These are phyloP conservation scores for Puccinia coronata DNA, from an alignment of 1,284 basidiomycete species.

Conservation along the genomic window DNA sequence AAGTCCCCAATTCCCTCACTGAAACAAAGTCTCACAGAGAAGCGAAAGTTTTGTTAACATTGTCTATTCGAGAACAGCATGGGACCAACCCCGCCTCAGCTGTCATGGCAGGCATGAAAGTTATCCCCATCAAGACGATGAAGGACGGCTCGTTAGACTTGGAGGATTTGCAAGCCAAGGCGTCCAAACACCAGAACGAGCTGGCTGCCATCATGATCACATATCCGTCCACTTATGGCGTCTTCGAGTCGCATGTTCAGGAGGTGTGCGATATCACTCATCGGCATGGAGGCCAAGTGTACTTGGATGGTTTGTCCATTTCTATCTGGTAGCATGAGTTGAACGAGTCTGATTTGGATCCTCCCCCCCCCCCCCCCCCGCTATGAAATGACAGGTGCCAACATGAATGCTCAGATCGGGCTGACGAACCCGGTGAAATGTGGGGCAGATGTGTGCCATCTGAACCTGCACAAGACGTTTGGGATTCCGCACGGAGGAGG, in stretches of 20 bases:
- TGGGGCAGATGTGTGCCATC: conserved; percentile 94
- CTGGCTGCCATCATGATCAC: conserved; percentile 98
- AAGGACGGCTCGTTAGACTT: conserved; percentile 86
- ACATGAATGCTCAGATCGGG: conserved; percentile 93
- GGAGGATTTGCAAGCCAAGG: conserved; percentile 79
- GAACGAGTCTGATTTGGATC: background rate
- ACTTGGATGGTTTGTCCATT: conserved; percentile 73
- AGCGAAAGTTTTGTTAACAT: too few species aligned
- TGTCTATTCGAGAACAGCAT: too few species aligned
- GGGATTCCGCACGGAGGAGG: conserved; percentile 97
- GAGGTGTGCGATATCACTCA: conserved; percentile 91
- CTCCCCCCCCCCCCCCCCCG: too few species aligned
- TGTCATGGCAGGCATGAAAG: conserved; percentile 94
- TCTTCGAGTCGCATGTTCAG: conserved; percentile 89
- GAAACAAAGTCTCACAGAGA: too few species aligned
- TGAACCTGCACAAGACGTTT: conserved; percentile 97
- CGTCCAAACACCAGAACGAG: conserved; percentile 84
- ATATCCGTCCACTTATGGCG: conserved; percentile 94
- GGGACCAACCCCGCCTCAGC: conserved; percentile 66
- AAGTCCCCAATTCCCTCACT: too few species aligned
- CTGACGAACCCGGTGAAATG: conserved; percentile 92
- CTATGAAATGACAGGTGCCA: conserved; percentile 77
- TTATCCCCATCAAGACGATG: conserved; percentile 87
- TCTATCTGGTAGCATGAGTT: background rate
- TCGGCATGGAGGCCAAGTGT: conserved; percentile 93